These are phyloP conservation scores for Lachancea thermotolerans DNA, from an alignment of 805 yeast species.

Conservation along the genomic window DNA sequence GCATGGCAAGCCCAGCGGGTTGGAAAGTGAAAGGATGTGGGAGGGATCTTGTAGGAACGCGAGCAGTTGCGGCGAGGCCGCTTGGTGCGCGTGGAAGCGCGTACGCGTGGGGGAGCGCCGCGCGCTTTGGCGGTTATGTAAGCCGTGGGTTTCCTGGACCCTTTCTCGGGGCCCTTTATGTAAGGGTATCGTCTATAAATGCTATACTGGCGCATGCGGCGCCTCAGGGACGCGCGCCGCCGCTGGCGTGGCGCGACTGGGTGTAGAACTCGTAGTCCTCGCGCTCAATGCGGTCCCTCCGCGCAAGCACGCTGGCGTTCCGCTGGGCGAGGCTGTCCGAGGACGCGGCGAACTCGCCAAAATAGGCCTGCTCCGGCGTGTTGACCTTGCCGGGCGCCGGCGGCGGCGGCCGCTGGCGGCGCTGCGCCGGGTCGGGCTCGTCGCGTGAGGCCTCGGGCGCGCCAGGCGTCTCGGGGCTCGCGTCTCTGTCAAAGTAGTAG, in stretches of 20 bases:
- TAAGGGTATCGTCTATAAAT: too few relatives aligned
- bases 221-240: too few relatives aligned
- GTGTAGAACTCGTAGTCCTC: conserved; percentile 14
- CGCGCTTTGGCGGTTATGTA: too few relatives aligned
- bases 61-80: too few relatives aligned
- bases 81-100: too few relatives aligned
- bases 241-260: neutral
- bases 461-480: neutral
- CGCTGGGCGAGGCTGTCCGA: conserved; percentile 7
- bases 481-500: neutral
- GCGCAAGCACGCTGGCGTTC: conserved; percentile 12
- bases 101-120: too few relatives aligned
- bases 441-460: neutral
- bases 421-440: too few relatives aligned
- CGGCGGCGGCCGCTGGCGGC: neutral
- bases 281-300: conserved; percentile 16
- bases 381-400: neutral
- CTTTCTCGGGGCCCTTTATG: too few relatives aligned
- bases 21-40: too few relatives aligned
- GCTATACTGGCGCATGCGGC: too few relatives aligned
- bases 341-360: conserved; percentile 1
- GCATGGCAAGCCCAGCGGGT: neutral
- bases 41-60: too few relatives aligned
- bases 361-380: conserved; percentile 5
- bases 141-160: too few relatives aligned